Conservation (phyloP, 106 monocot genomes). For the Dendrobium officinale region DNA sequence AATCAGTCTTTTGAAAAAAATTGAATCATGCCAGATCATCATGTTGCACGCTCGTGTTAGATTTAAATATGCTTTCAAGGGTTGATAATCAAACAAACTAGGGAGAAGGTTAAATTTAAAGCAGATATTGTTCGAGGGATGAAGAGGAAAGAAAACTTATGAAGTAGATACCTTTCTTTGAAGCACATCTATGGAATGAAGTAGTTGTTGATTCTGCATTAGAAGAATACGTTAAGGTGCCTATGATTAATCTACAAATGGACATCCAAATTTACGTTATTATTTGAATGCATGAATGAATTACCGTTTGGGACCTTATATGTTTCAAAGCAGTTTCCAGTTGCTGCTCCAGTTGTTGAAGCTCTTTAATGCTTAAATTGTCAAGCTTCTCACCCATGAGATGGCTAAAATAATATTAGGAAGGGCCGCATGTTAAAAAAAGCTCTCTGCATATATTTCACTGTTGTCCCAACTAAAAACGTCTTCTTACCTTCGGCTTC, state of each 20-base stretch:
- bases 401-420: not conserved
- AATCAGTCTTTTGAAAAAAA: too few relatives aligned
- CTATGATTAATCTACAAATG: not conserved
- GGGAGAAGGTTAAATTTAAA: too few relatives aligned
- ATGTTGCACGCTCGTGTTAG: too few relatives aligned
- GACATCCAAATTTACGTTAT: not conserved
- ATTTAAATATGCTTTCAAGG: too few relatives aligned
- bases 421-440: not conserved
- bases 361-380: not conserved
- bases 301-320: not conserved
- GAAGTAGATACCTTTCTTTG: not conserved
- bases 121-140: not conserved
- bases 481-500: slow-evolving; percentile 25
- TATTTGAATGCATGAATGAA: not conserved
- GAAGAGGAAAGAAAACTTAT: not conserved
- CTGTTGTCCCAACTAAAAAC: not conserved
- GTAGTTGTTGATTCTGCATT: not conserved
- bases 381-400: slow-evolving; percentile 2
- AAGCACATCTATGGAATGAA: not conserved
- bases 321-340: not conserved
- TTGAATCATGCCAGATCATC: too few relatives aligned
- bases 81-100: too few relatives aligned
- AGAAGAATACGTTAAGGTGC: not conserved
- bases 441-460: not conserved
- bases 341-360: slow-evolving; percentile 1